Conservation (phyloP, 805 yeast genomes). For the Schwanniomyces pseudopolymorphus region DNA sequence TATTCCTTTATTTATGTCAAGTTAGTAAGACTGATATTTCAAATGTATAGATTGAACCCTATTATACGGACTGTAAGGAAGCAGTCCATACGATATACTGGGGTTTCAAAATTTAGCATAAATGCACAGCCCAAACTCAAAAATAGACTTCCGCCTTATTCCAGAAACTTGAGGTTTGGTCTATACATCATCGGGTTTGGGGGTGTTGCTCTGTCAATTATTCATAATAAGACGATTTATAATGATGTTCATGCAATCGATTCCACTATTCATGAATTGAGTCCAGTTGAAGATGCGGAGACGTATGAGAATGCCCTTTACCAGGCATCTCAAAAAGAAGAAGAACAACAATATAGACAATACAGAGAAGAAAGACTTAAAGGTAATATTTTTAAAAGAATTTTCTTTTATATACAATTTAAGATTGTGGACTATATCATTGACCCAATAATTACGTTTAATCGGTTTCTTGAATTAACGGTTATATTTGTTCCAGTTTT, state of each 20-base stretch:
- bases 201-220: slow-evolving; percentile 1
- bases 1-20: background rate
- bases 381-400: slow-evolving; percentile 24
- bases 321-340: slow-evolving; percentile 58
- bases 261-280: slow-evolving; percentile 36
- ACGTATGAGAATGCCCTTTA: slow-evolving; percentile 72
- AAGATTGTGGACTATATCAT: slow-evolving; percentile 51
- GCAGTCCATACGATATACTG: background rate
- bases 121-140: background rate
- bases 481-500: slow-evolving; percentile 70
- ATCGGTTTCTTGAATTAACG: slow-evolving; percentile 69
- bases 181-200: slow-evolving; percentile 7
- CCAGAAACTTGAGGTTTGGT: slow-evolving; percentile 1
- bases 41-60: background rate
- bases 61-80: background rate
- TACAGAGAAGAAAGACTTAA: slow-evolving; percentile 28
- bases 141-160: background rate
- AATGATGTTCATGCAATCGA: slow-evolving; percentile 35
- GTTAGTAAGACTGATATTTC: background rate
- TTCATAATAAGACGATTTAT: slow-evolving; percentile 1
- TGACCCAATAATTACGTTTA: slow-evolving; percentile 69
- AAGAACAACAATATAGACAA: slow-evolving; percentile 32
- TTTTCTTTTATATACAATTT: slow-evolving; percentile 42
- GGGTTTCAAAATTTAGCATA: background rate
- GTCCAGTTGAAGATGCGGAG: slow-evolving; percentile 50